Conservation (phyloP, 495 filamentous ascomycete genomes). For the Penicillium steckii region DNA sequence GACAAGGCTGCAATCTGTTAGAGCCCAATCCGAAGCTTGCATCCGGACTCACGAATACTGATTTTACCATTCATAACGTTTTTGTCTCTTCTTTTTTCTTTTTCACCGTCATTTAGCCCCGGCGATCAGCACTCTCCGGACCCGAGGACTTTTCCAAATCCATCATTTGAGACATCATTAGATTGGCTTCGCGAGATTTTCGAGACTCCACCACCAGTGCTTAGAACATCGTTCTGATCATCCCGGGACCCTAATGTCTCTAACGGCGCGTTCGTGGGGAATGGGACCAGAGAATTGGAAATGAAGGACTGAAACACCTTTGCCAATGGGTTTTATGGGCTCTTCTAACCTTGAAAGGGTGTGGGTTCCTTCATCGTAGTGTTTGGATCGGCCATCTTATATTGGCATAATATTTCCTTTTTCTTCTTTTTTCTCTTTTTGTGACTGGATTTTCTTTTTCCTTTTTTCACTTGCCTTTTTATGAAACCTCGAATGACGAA, state of each 20-base stretch:
- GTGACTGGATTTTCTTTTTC: neutral
- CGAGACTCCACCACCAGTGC: neutral
- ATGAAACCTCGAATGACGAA: slow-evolving; percentile 9
- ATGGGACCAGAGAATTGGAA: neutral
- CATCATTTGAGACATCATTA: neutral
- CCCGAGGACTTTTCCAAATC: neutral
- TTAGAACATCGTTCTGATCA: neutral
- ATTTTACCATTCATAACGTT: too few relatives aligned
- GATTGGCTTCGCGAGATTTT: neutral
- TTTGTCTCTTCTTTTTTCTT: neutral
- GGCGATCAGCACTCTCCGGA: neutral
- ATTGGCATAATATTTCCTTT: neutral
- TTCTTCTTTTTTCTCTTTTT: slow-evolving; percentile 5
- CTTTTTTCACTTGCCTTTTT: slow-evolving; percentile 5
- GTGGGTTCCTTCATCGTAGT: neutral
- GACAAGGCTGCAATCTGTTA: neutral
- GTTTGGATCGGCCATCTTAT: neutral
- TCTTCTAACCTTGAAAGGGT: neutral
- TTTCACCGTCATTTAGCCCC: neutral
- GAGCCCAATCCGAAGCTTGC: too few relatives aligned
- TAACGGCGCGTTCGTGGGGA: slow-evolving; percentile 27
- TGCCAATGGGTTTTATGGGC: neutral
- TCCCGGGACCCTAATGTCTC: neutral
- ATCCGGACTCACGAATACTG: too few relatives aligned
- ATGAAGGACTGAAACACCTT: neutral